These are phyloP conservation scores for Colletotrichum trifolii DNA, from an alignment of 2,329 filamentous ascomycete species.

Conservation along the genomic window DNA sequence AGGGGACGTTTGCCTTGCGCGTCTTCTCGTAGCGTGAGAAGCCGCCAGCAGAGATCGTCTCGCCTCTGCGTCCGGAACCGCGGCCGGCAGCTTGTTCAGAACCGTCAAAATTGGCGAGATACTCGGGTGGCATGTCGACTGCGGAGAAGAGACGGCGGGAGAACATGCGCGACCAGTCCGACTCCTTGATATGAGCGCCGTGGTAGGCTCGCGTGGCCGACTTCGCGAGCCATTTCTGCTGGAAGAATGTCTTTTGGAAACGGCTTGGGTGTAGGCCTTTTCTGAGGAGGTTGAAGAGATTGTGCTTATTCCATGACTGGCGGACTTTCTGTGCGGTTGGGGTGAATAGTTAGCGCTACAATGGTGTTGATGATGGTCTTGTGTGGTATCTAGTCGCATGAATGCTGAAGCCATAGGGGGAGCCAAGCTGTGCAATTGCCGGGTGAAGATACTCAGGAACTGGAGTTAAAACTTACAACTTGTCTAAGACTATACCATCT, in stretches of 20 bases:
- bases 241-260: conserved; percentile 80
- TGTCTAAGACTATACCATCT: conserved; percentile 76
- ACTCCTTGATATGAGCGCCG: conserved; percentile 92
- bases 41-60: conserved; percentile 40
- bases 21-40: conserved; percentile 38
- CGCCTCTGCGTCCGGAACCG: conserved; percentile 72
- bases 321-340: conserved; percentile 78
- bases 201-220: conserved; percentile 87
- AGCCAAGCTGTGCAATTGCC: conserved; percentile 5
- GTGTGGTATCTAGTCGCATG: neutral
- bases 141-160: conserved; percentile 82
- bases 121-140: conserved; percentile 83
- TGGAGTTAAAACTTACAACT: conserved; percentile 61
- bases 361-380: neutral
- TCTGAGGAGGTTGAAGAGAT: conserved; percentile 86
- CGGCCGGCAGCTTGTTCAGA: conserved; percentile 85
- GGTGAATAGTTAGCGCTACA: neutral
- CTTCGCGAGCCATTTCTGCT: conserved; percentile 98
- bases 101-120: conserved; percentile 85
- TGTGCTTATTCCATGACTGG: conserved; percentile 98
- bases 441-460: conserved; percentile 10
- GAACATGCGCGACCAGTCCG: conserved; percentile 96
- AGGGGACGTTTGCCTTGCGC: neutral
- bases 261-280: conserved; percentile 56
- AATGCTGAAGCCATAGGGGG: neutral